Conservation (phyloP, 768 basidiomycete genomes). For the Coprinellus micaceus region DNA sequence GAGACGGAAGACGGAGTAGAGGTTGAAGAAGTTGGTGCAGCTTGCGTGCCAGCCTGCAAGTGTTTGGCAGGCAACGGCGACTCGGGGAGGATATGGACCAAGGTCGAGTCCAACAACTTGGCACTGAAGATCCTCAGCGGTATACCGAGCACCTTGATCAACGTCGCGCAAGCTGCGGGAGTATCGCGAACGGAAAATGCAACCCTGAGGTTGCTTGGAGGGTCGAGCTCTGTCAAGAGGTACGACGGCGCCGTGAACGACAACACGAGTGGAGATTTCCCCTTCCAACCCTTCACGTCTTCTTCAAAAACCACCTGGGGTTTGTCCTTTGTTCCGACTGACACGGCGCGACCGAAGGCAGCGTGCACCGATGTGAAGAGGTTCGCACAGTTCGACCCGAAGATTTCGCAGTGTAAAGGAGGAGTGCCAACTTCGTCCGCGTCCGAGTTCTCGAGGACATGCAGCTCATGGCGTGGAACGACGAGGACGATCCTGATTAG, state of each 20-base stretch:
- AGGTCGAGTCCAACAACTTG: constrained; percentile 22
- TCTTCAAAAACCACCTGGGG: constrained; percentile 22
- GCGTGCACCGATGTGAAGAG: constrained; percentile 31
- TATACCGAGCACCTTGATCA: constrained; percentile 25
- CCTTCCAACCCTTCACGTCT: constrained; percentile 29
- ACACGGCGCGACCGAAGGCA: constrained; percentile 27
- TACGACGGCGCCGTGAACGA: constrained; percentile 33
- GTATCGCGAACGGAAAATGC: constrained; percentile 26
- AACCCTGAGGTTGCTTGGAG: constrained; percentile 18
- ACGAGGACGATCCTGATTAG: constrained; percentile 31
- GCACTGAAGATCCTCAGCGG: constrained; percentile 25
- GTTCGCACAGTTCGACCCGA: constrained; percentile 19
- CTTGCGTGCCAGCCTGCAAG: constrained; percentile 16
- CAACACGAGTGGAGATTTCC: constrained; percentile 31
- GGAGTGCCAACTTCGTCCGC: constrained; percentile 28
- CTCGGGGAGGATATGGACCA: constrained; percentile 28
- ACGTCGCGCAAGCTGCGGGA: constrained; percentile 7
- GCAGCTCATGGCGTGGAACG: constrained; percentile 30
- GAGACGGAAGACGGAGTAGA: neutral
- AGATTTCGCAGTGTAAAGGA: constrained; percentile 32
- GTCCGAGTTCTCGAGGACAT: constrained; percentile 19
- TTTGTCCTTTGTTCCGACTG: constrained; percentile 7
- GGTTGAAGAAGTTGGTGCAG: constrained; percentile 8
- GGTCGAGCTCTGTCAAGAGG: constrained; percentile 21
- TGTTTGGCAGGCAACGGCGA: constrained; percentile 3